Conservation (phyloP, 495 filamentous ascomycete species). For the Hypoxylon perforatum region DNA sequence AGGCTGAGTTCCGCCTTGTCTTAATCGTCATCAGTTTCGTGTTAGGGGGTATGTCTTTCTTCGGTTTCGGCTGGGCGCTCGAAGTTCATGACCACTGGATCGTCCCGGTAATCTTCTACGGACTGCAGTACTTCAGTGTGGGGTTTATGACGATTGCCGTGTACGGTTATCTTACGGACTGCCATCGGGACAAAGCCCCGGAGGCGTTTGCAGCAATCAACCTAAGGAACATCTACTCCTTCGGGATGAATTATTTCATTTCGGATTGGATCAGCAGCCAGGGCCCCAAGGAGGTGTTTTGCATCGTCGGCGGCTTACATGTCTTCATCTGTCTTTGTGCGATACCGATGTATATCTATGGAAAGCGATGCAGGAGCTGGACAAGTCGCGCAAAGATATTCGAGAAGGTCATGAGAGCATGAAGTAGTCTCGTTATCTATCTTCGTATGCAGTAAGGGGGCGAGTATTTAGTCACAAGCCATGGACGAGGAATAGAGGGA, state of each 20-base stretch:
- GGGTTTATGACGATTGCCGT: slow-evolving; percentile 55
- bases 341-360: slow-evolving; percentile 57
- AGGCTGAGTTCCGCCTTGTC: slow-evolving; percentile 59
- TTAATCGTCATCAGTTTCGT: slow-evolving; percentile 52
- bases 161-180: slow-evolving; percentile 57
- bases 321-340: slow-evolving; percentile 53
- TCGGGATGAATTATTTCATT: slow-evolving; percentile 58
- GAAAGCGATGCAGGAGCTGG: slow-evolving; percentile 51
- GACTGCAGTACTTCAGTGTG: slow-evolving; percentile 55
- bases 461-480: neutral
- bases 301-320: slow-evolving; percentile 53
- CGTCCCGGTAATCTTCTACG: slow-evolving; percentile 54
- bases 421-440: neutral
- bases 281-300: slow-evolving; percentile 54
- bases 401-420: slow-evolving; percentile 43
- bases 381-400: slow-evolving; percentile 42
- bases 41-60: slow-evolving; percentile 53
- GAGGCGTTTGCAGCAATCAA: slow-evolving; percentile 59
- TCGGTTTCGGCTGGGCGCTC: slow-evolving; percentile 55
- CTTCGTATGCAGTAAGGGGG: no score
- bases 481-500: neutral
- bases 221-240: slow-evolving; percentile 59
- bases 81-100: slow-evolving; percentile 52
- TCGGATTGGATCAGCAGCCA: slow-evolving; percentile 51
- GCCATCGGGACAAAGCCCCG: slow-evolving; percentile 55